phyloP scores from a whole-genome alignment of 495 filamentous ascomycete genomes.

The Cryomyces minteri region DNA sequence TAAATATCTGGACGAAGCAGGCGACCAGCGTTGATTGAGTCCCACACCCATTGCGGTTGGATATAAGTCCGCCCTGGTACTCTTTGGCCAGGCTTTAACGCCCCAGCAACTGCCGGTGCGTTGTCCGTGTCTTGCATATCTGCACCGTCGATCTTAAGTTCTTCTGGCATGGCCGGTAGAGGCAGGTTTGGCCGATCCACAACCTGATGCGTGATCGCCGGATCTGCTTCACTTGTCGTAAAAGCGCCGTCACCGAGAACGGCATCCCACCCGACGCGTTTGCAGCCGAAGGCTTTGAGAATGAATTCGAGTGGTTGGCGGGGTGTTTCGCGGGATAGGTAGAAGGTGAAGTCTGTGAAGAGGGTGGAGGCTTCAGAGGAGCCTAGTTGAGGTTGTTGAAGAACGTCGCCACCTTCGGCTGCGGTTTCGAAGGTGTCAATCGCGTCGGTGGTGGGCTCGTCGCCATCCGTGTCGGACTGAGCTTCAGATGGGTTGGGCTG shows the following conservation, averaged over 20 bases:
- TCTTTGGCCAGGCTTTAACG: slow-evolving; percentile 28
- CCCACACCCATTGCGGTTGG: slow-evolving; percentile 98
- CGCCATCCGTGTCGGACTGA: slow-evolving; percentile 9
- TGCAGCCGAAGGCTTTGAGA: slow-evolving; percentile 86
- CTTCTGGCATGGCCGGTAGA: slow-evolving; percentile 23
- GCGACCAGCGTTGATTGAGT: slow-evolving; percentile 77
- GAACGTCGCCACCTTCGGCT: slow-evolving; percentile 59
- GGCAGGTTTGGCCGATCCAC: slow-evolving; percentile 74
- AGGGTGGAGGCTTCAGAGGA: slow-evolving; percentile 41
- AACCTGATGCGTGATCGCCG: slow-evolving; percentile 85
- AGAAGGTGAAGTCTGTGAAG: slow-evolving; percentile 78
- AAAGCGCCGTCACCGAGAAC: slow-evolving; percentile 82
- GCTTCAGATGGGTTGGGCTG: slow-evolving; percentile 1
- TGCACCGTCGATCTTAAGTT: slow-evolving; percentile 25
- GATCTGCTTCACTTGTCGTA: slow-evolving; percentile 71
- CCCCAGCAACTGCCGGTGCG: slow-evolving; percentile 14
- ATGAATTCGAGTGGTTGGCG: slow-evolving; percentile 84
- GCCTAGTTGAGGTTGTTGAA: slow-evolving; percentile 57
- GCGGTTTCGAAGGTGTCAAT: slow-evolving; percentile 80
- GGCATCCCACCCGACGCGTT: slow-evolving; percentile 83
- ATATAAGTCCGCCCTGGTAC: slow-evolving; percentile 81
- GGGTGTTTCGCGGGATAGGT: slow-evolving; percentile 84
- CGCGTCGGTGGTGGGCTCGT: slow-evolving; percentile 29
- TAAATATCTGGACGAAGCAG: slow-evolving; percentile 78
- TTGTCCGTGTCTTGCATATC: slow-evolving; percentile 16